phyloP scores from a whole-genome alignment of 2,329 filamentous ascomycete genomes.

The Pyrenophora seminiperda region DNA sequence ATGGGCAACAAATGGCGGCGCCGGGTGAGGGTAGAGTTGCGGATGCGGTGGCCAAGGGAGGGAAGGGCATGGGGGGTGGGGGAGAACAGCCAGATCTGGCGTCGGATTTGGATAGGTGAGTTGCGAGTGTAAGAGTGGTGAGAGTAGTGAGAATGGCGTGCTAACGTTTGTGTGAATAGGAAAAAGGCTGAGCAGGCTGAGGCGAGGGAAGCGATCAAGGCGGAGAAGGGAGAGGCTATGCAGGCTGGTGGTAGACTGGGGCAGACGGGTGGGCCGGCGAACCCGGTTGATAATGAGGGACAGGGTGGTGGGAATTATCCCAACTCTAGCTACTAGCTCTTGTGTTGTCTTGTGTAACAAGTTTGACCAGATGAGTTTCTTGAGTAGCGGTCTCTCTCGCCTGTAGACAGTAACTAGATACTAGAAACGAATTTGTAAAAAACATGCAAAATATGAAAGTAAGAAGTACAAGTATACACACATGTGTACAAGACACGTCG shows the following conservation, averaged over 20 bases:
- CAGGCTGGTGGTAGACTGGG: constrained; percentile 52
- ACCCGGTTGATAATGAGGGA: constrained; percentile 30
- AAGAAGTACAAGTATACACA: too few species aligned
- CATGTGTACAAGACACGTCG: too few species aligned
- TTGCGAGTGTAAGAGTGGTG: not conserved
- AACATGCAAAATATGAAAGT: too few species aligned
- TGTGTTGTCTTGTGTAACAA: too few species aligned
- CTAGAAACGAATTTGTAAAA: too few species aligned
- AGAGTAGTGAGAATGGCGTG: not conserved
- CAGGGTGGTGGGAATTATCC: constrained; percentile 28
- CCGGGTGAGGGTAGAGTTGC: constrained; percentile 54
- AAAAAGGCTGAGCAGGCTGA: constrained; percentile 58
- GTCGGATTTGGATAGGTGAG: constrained; percentile 52
- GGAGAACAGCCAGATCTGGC: constrained; percentile 50
- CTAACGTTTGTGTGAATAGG: constrained; percentile 30
- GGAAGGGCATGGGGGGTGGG: constrained; percentile 40
- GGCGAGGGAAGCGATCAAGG: constrained; percentile 49
- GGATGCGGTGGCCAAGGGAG: constrained; percentile 48
- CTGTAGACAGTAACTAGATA: too few species aligned
- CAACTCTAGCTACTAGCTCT: constrained; percentile 25
- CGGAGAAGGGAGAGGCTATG: constrained; percentile 44
- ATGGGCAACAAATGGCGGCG: constrained; percentile 56
- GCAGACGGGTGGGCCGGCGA: constrained; percentile 55
- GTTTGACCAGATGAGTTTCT: too few species aligned
- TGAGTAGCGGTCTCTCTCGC: too few species aligned